These are phyloP conservation scores for Alternaria incomplexa DNA, from an alignment of 2,329 filamentous ascomycete species.

Conservation along the genomic window DNA sequence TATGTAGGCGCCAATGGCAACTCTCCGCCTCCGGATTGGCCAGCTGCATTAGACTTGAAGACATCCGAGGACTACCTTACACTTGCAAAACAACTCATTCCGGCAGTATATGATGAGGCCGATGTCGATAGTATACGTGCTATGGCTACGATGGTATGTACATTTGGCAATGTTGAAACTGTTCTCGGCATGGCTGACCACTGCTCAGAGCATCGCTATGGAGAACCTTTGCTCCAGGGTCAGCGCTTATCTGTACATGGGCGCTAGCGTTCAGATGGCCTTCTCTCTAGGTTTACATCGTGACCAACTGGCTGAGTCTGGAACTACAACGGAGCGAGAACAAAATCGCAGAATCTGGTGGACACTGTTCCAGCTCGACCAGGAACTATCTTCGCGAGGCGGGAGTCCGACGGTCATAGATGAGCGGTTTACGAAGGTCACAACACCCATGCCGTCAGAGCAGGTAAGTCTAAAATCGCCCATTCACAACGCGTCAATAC, in stretches of 20 bases:
- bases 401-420: slow-evolving; percentile 45
- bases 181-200: slow-evolving; percentile 7
- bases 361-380: slow-evolving; percentile 45
- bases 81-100: slow-evolving; percentile 42
- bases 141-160: slow-evolving; percentile 41
- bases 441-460: slow-evolving; percentile 41
- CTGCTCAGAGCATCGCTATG: slow-evolving; percentile 38
- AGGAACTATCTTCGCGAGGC: slow-evolving; percentile 45
- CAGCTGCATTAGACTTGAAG: slow-evolving; percentile 28
- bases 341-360: slow-evolving; percentile 48
- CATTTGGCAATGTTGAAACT: not conserved
- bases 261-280: slow-evolving; percentile 45
- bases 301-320: slow-evolving; percentile 39
- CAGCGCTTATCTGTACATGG: slow-evolving; percentile 46
- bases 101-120: slow-evolving; percentile 43
- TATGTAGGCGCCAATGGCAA: slow-evolving; percentile 27
- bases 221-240: slow-evolving; percentile 45
- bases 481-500: not conserved
- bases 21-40: slow-evolving; percentile 27
- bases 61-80: slow-evolving; percentile 42
- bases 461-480: slow-evolving; percentile 25
- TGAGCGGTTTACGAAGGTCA: slow-evolving; percentile 40
- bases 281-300: slow-evolving; percentile 47
- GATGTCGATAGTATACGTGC: slow-evolving; percentile 48
- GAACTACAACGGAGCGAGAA: slow-evolving; percentile 37